Percentiles rank a stretch among this genome's conserved stretches.
Conservation (phyloP, 176 grass and related monocot species). For the Lolium multiflorum region DNA sequence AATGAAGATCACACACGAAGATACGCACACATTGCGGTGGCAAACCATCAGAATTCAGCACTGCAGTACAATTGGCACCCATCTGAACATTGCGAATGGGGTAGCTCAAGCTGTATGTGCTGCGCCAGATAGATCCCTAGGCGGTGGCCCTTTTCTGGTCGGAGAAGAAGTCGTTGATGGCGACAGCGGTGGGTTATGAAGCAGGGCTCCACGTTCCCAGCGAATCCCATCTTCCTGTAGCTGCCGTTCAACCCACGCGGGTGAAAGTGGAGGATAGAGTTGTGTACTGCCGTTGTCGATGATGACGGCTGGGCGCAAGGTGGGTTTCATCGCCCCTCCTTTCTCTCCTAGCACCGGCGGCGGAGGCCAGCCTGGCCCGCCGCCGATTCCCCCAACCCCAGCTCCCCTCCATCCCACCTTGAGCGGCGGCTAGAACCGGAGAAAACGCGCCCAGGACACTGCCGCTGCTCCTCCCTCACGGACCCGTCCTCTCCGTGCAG, state of each 20-base stretch:
- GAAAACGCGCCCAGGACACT: too few species aligned
- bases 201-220: constrained; percentile 97
- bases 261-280: background rate
- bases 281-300: constrained; percentile 92
- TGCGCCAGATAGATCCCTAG: constrained; percentile 94
- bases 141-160: constrained; percentile 59
- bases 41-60: too few species aligned
- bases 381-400: too few species aligned
- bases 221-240: constrained; percentile 99
- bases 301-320: constrained; percentile 87
- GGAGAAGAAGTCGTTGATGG: constrained; percentile 78
- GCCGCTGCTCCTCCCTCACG: too few species aligned
- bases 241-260: constrained; percentile 36
- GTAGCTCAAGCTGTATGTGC: constrained; percentile 75
- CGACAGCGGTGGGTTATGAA: constrained; percentile 97
- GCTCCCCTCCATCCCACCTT: too few species aligned
- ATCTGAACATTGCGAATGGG: too few species aligned
- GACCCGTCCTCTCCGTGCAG: too few species aligned
- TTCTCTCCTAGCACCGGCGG: too few species aligned
- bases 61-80: background rate
- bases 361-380: too few species aligned
- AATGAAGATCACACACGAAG: background rate
- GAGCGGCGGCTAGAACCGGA: too few species aligned
- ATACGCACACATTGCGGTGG: too few species aligned
- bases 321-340: too few species aligned